These are phyloP conservation scores for Blastobotrys chiropterorum DNA, from an alignment of 805 yeast species.

Conservation along the genomic window DNA sequence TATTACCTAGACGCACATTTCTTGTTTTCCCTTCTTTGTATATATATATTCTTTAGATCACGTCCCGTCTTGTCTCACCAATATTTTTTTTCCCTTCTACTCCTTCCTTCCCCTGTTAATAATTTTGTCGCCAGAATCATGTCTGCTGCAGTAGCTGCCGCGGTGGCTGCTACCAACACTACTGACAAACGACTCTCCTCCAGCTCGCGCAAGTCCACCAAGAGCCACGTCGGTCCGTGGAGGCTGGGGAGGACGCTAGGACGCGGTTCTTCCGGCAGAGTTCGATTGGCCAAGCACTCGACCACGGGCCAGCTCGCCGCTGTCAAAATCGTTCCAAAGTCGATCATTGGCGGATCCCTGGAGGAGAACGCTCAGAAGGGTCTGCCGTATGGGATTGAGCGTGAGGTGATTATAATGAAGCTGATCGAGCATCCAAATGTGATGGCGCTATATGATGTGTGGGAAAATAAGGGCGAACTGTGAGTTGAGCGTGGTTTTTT, in stretches of 20 bases:
- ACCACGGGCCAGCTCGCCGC: slow-evolving; percentile 89
- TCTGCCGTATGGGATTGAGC: slow-evolving; percentile 92
- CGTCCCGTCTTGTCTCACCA: background rate
- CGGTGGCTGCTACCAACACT: slow-evolving; percentile 9
- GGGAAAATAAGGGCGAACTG: slow-evolving; percentile 93
- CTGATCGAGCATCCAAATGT: slow-evolving; percentile 89
- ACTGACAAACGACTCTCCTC: slow-evolving; percentile 1
- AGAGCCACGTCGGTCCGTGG: slow-evolving; percentile 88
- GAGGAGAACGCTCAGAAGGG: slow-evolving; percentile 32
- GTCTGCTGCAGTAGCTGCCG: slow-evolving; percentile 17
- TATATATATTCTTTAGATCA: background rate
- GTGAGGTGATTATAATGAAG: slow-evolving; percentile 97
- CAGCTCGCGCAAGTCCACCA: slow-evolving; percentile 23
- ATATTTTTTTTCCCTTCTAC: background rate
- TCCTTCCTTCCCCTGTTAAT: background rate
- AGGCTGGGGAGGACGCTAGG: slow-evolving; percentile 91
- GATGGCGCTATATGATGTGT: slow-evolving; percentile 88
- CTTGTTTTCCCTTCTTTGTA: background rate
- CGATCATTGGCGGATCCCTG: slow-evolving; percentile 46
- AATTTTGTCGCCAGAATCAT: background rate
- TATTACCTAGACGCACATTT: background rate
- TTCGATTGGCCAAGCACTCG: slow-evolving; percentile 81
- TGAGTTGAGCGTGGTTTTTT: slow-evolving; percentile 11
- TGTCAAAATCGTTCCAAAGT: slow-evolving; percentile 90
- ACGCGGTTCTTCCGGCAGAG: slow-evolving; percentile 95